Evolutionary conservation across 495 filamentous ascomycete genomes (phyloP).

Genomic region (Amorphotheca resinae): DNA sequence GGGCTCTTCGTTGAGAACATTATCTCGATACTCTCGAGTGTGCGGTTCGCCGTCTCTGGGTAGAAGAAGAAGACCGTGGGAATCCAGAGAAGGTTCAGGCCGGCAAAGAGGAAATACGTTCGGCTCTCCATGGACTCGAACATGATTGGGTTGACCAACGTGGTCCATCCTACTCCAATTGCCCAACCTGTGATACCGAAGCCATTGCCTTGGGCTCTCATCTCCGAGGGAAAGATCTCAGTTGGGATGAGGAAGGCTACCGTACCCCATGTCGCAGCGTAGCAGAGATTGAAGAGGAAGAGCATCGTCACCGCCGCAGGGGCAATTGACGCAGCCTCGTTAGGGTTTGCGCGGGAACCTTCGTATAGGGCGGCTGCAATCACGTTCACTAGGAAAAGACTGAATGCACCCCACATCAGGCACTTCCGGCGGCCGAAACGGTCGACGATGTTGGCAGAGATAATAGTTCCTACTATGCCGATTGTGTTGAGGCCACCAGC

Average conservation of each 20-base stretch:
- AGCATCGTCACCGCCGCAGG: slow-evolving; percentile 37
- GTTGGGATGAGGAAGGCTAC: slow-evolving; percentile 35
- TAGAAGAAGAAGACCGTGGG: slow-evolving; percentile 25
- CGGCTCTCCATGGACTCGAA: slow-evolving; percentile 19
- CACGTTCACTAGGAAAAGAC: slow-evolving; percentile 21
- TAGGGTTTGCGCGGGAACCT: slow-evolving; percentile 1
- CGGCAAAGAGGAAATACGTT: slow-evolving; percentile 42
- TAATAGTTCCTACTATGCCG: slow-evolving; percentile 40
- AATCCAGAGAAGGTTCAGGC: slow-evolving; percentile 39
- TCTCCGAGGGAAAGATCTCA: slow-evolving; percentile 39
- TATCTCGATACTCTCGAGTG: slow-evolving; percentile 22
- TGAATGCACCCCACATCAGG: slow-evolving; percentile 26
- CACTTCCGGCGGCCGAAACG: slow-evolving; percentile 35
- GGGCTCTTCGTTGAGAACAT: slow-evolving; percentile 6
- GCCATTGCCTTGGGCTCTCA: slow-evolving; percentile 42
- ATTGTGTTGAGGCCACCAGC: slow-evolving; percentile 42
- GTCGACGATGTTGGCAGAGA: slow-evolving; percentile 41
- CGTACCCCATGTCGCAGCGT: slow-evolving; percentile 43
- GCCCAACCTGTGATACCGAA: slow-evolving; percentile 47
- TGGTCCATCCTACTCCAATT: slow-evolving; percentile 31
- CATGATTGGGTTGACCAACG: slow-evolving; percentile 12
- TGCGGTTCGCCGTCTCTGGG: slow-evolving; percentile 23
- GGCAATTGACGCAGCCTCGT: slow-evolving; percentile 1
- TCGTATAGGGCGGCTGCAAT: slow-evolving; percentile 18
- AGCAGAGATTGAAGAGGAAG: slow-evolving; percentile 30